Percentiles rank a stretch among this genome's conserved stretches.
Evolutionary conservation across 768 basidiomycete species (phyloP).

Genomic region (Mycena vitilis): DNA sequence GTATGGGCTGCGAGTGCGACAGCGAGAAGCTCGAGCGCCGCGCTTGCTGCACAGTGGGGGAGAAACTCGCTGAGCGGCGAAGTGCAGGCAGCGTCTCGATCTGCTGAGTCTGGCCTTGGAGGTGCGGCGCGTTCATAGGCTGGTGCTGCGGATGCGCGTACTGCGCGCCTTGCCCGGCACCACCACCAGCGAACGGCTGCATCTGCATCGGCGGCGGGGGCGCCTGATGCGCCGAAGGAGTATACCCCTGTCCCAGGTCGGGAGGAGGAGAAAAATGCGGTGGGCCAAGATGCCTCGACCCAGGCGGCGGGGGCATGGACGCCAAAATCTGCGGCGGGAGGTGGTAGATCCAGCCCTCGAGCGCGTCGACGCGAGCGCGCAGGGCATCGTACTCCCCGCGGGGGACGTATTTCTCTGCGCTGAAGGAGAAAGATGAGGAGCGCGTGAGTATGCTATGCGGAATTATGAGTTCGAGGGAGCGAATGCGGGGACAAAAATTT

Average conservation of each 20-base stretch:
- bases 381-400: conserved; percentile 83
- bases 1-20: not conserved
- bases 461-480: too few relatives aligned
- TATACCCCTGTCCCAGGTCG: too few relatives aligned
- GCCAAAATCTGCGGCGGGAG: not conserved
- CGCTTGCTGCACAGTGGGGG: not conserved
- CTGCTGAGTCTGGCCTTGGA: too few relatives aligned
- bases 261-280: too few relatives aligned
- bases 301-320: not conserved
- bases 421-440: conserved; percentile 24
- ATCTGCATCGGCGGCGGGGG: not conserved
- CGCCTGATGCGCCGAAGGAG: too few relatives aligned
- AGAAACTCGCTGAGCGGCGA: not conserved
- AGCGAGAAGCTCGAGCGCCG: not conserved
- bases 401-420: conserved; percentile 84
- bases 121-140: not conserved
- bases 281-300: too few relatives aligned
- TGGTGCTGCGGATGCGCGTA: not conserved
- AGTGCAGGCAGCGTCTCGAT: too few relatives aligned
- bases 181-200: not conserved
- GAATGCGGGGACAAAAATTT: not conserved
- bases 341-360: conserved; percentile 55
- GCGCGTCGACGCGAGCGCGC: conserved; percentile 69
- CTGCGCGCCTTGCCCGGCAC: not conserved
- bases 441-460: not conserved